Evolutionary conservation across 768 basidiomycete species (phyloP).

Genomic region (Gymnopilus junonius): DNA sequence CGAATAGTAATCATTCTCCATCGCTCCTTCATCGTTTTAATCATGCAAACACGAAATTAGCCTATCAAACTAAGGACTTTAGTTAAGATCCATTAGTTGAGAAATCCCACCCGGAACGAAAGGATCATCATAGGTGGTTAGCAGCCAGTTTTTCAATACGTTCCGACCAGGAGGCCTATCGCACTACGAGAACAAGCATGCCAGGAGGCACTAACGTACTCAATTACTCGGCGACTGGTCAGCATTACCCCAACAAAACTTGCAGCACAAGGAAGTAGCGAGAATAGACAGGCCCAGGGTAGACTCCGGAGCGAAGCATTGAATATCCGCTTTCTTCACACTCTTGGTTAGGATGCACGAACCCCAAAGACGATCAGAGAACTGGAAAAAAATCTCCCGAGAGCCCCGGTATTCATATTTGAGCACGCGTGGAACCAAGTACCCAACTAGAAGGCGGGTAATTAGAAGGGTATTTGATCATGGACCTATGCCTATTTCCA

Average conservation of each 20-base stretch:
- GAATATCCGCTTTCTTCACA: slow-evolving; percentile 4
- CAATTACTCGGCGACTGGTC: background rate
- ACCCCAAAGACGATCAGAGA: background rate
- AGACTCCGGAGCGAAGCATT: background rate
- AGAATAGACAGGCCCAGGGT: background rate
- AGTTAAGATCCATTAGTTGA: slow-evolving; percentile 3
- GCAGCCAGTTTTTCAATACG: background rate
- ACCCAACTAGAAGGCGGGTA: slow-evolving; percentile 7
- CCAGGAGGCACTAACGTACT: background rate
- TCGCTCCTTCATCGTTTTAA: slow-evolving; percentile 4
- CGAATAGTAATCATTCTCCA: slow-evolving; percentile 8
- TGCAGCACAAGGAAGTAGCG: background rate
- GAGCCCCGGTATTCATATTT: slow-evolving; percentile 9
- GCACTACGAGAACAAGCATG: background rate
- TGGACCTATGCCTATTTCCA: background rate
- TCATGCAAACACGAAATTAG: background rate
- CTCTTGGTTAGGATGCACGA: background rate
- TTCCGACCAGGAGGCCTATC: background rate
- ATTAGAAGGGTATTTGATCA: slow-evolving; percentile 4
- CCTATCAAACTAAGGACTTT: background rate
- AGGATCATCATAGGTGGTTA: slow-evolving; percentile 9
- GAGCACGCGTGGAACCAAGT: background rate
- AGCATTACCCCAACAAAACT: background rate
- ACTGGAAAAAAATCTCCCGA: background rate
- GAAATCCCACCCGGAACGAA: slow-evolving; percentile 3